phyloP scores from a whole-genome alignment of 306 rosid genomes.

The Benincasa hispida region DNA sequence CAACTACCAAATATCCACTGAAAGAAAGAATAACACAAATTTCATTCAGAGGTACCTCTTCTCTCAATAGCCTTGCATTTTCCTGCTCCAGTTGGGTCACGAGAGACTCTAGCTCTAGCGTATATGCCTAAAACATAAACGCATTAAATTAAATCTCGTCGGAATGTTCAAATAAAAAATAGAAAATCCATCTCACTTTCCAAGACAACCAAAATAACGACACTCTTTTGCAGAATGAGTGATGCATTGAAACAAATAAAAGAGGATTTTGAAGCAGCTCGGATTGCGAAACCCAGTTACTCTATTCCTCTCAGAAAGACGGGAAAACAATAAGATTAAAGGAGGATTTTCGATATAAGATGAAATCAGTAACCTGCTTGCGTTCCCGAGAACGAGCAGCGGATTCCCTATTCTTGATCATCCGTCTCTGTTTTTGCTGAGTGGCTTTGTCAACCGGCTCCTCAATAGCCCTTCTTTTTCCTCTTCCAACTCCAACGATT shows the following conservation, averaged over 20 bases:
- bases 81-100: constrained; percentile 68
- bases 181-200: background rate
- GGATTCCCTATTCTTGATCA: constrained; percentile 86
- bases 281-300: background rate
- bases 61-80: constrained; percentile 36
- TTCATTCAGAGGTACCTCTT: constrained; percentile 42
- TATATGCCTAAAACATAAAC: constrained; percentile 54
- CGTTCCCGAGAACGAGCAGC: constrained; percentile 94
- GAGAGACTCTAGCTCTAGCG: constrained; percentile 57
- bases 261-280: too few relatives aligned
- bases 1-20: background rate
- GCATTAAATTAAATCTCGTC: background rate
- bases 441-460: constrained; percentile 66
- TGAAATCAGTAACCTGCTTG: constrained; percentile 42
- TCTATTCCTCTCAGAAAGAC: background rate
- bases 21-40: background rate
- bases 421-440: constrained; percentile 72
- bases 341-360: background rate
- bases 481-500: constrained; percentile 21
- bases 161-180: background rate
- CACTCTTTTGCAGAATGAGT: background rate
- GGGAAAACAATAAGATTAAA: background rate
- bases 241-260: background rate
- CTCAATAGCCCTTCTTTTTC: constrained; percentile 51
- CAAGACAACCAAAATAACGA: background rate